Base-by-base conservation (phyloP, 768 basidiomycete genomes). In the Trametes cubensis region DNA sequence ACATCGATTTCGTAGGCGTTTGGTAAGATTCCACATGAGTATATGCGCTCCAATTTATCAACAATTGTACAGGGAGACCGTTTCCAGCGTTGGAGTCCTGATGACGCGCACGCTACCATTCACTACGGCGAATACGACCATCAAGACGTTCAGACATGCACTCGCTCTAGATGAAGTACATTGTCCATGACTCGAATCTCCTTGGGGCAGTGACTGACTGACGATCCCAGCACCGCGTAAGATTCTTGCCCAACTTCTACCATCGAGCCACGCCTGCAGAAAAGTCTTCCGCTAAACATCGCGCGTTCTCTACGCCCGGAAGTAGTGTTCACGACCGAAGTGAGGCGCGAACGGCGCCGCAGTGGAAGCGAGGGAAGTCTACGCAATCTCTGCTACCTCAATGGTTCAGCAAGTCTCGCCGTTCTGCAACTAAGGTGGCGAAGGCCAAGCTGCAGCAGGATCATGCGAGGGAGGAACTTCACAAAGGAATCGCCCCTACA, bases 1-100 rank as follows among this genome's bases (percentile, higher is more conserved):
- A 79, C 20, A 79, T 93, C n/a, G 88, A 92, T 15, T 93, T 93
- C 56, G 72, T 94, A 49, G 92, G 92, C 1, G 85, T 90, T 49
- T 93, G 90, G 90, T 89, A 15, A 50, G 63, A 13, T 25, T 14
- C 50, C 30, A 53, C 25, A 34, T 23, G 5, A 1, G 38, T 23
- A n/a, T 17, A 34, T 39, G 28, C 15, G n/a, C 25, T 20, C 54
- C 15, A 25, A 6, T 14, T 1, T 55, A 7, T 41, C 7, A 5
- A 40, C 38, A 25, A 13, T 30, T 2, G 26, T 42, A 41, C 56
- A 83, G 90, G 91, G 91, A 94, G 61, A 94, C 91, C 0, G 90
- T 94, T 3, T 78, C 86, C 8, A 88, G 88, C 55, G 90, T 90
- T 21, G 92, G 92, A 0, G 66, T 88, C 0, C 59, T 93, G n/a